Conservation (phyloP, 1,284 basidiomycete species). For the Ustilago crameri region DNA sequence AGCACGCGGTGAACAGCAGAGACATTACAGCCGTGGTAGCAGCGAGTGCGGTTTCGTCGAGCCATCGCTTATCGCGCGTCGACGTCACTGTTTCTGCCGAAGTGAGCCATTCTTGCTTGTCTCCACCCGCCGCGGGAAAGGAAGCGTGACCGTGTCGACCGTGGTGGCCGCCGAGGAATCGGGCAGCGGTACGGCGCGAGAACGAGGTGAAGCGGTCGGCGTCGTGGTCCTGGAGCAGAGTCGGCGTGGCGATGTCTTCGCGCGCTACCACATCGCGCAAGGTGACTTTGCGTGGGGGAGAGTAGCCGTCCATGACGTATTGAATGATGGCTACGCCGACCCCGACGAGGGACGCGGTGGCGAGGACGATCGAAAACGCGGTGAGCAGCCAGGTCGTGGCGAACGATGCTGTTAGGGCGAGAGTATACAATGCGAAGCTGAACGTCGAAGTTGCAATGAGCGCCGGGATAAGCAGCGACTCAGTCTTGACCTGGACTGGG, state of each 20-base stretch:
- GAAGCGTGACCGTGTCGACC: slow-evolving; percentile 19
- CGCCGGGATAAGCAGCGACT: slow-evolving; percentile 28
- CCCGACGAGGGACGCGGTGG: slow-evolving; percentile 22
- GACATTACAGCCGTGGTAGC: slow-evolving; percentile 13
- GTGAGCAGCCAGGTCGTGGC: slow-evolving; percentile 38
- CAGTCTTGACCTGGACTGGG: slow-evolving; percentile 31
- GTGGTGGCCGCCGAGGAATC: slow-evolving; percentile 19
- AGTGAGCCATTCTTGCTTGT: slow-evolving; percentile 24
- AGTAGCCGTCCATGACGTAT: slow-evolving; percentile 43
- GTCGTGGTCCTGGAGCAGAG: slow-evolving; percentile 24
- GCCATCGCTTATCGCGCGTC: slow-evolving; percentile 37
- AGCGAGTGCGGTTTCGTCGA: slow-evolving; percentile 37
- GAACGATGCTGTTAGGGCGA: slow-evolving; percentile 40
- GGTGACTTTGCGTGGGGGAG: slow-evolving; percentile 21
- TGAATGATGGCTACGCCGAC: slow-evolving; percentile 17
- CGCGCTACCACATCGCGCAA: slow-evolving; percentile 40
- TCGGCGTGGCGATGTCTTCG: slow-evolving; percentile 27
- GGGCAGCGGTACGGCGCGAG: slow-evolving; percentile 22
- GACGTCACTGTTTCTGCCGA: slow-evolving; percentile 17
- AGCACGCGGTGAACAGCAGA: slow-evolving; percentile 26
- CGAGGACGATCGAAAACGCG: slow-evolving; percentile 29
- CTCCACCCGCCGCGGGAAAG: not conserved
- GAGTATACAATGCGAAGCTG: slow-evolving; percentile 45
- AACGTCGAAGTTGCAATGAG: slow-evolving; percentile 28
- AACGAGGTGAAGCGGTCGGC: slow-evolving; percentile 40